Evolutionary conservation across 768 basidiomycete genomes (phyloP).

Genomic region (Lactifluus echinatus): DNA sequence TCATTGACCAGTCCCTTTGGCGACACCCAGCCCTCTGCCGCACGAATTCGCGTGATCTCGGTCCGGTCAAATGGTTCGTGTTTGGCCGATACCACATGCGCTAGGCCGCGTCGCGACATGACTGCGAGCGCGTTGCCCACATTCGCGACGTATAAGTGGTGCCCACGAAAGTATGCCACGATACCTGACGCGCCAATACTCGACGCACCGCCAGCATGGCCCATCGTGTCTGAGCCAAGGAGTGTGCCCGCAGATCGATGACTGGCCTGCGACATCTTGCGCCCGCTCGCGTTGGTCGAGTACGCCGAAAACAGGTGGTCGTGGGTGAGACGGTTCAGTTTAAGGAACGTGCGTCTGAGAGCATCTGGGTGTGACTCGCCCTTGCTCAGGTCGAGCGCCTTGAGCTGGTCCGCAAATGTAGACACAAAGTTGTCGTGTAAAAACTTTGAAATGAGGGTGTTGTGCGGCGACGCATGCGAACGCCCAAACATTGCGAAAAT

Average conservation of each 20-base stretch:
- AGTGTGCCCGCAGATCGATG: slow-evolving; percentile 16
- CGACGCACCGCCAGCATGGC: slow-evolving; percentile 36
- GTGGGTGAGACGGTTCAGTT: slow-evolving; percentile 75
- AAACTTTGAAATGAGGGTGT: slow-evolving; percentile 70
- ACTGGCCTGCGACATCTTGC: slow-evolving; percentile 68
- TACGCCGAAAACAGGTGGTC: slow-evolving; percentile 46
- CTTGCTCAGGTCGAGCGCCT: slow-evolving; percentile 31
- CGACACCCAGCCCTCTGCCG: slow-evolving; percentile 91
- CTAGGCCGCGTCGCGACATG: slow-evolving; percentile 66
- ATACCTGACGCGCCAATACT: slow-evolving; percentile 74
- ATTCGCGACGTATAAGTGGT: slow-evolving; percentile 83
- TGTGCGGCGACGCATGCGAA: slow-evolving; percentile 45
- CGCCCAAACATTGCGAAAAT: slow-evolving; percentile 96
- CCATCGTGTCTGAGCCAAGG: slow-evolving; percentile 27
- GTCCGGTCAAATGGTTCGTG: slow-evolving; percentile 86
- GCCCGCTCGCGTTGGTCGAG: slow-evolving; percentile 26
- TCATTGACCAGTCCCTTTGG: slow-evolving; percentile 87
- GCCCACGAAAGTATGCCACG: slow-evolving; percentile 74
- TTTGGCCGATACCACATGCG: slow-evolving; percentile 61
- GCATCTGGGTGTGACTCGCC: slow-evolving; percentile 63
- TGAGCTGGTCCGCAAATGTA: slow-evolving; percentile 53
- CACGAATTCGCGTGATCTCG: slow-evolving; percentile 82
- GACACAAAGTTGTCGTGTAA: slow-evolving; percentile 72
- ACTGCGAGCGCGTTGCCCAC: slow-evolving; percentile 85
- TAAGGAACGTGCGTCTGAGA: slow-evolving; percentile 78